A percentile compares a stretch with the other conserved stretches of the same genome.
phyloP scores from a whole-genome alignment of 1,284 basidiomycete species.

The Vanrija sp. region DNA sequence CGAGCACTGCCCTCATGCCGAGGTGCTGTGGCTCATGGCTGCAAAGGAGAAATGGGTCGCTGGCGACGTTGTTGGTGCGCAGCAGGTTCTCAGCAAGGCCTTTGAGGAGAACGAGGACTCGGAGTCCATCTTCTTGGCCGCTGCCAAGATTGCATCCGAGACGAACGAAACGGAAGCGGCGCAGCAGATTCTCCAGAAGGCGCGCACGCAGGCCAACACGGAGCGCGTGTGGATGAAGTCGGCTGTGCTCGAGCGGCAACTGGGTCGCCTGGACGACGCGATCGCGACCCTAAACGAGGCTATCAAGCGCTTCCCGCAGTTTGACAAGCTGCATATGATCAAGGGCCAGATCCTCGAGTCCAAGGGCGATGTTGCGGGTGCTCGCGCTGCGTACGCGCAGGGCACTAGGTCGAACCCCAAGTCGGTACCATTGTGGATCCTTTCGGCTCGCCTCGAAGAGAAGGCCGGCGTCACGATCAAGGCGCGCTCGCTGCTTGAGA shows the following conservation, averaged over 20 bases:
- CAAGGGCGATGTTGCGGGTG: conserved; percentile 59
- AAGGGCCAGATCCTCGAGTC: conserved; percentile 79
- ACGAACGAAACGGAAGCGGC: conserved; percentile 85
- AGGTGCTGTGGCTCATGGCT: conserved; percentile 94
- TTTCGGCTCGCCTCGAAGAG: conserved; percentile 83
- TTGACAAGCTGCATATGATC: conserved; percentile 92
- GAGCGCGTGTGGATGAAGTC: conserved; percentile 98
- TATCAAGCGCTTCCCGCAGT: conserved; percentile 74
- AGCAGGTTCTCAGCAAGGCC: conserved; percentile 79
- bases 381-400: conserved; percentile 71
- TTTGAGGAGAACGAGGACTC: conserved; percentile 95
- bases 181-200: conserved; percentile 77
- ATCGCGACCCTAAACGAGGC: conserved; percentile 71
- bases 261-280: conserved; percentile 69
- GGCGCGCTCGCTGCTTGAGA: conserved; percentile 86
- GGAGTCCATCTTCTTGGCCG: conserved; percentile 95
- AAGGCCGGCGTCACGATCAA: conserved; percentile 83
- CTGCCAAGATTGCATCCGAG: conserved; percentile 92
- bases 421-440: conserved; percentile 78
- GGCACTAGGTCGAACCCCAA: conserved; percentile 81
- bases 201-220: conserved; percentile 82
- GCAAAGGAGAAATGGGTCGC: conserved; percentile 92
- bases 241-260: conserved; percentile 87
- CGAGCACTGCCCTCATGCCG: conserved; percentile 84
- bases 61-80: conserved; percentile 80